Percentiles rank a stretch among this genome's conserved stretches.
phyloP scores from a whole-genome alignment of 164 flowering plant species.

The Dillenia suffruticosa region DNA sequence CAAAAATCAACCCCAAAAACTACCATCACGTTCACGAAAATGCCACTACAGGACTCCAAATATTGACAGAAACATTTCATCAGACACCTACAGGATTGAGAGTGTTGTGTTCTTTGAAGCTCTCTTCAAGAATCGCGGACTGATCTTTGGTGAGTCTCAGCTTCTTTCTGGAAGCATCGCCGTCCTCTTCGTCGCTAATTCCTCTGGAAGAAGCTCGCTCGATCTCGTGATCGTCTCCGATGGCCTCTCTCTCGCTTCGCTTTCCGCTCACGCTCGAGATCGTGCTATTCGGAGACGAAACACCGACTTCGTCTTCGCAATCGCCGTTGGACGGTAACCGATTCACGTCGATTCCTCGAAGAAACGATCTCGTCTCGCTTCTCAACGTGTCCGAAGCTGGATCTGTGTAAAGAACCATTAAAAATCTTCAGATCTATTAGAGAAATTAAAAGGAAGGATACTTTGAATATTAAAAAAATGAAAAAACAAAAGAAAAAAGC shows the following conservation, averaged over 20 bases:
- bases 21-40: conserved; percentile 8
- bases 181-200: conserved; percentile 79
- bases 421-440: not conserved
- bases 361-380: conserved; percentile 42
- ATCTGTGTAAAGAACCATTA: conserved; percentile 25
- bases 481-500: not conserved
- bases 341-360: conserved; percentile 87
- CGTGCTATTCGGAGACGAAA: conserved; percentile 77
- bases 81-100: conserved; percentile 66
- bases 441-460: no score
- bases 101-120: conserved; percentile 83
- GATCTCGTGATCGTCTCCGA: conserved; percentile 35
- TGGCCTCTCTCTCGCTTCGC: conserved; percentile 39
- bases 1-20: not conserved
- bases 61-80: conserved; percentile 1
- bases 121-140: conserved; percentile 74
- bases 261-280: conserved; percentile 61
- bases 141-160: conserved; percentile 80
- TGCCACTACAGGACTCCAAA: not conserved
- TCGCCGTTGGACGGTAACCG: conserved; percentile 41
- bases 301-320: conserved; percentile 60
- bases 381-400: conserved; percentile 33
- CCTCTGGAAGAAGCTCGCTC: conserved; percentile 40
- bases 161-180: conserved; percentile 69
- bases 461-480: conserved; percentile 2